A percentile compares a stretch with the other conserved stretches of the same genome.
Conservation (phyloP, 495 filamentous ascomycete genomes). For the Elasticomyces elasticus region DNA sequence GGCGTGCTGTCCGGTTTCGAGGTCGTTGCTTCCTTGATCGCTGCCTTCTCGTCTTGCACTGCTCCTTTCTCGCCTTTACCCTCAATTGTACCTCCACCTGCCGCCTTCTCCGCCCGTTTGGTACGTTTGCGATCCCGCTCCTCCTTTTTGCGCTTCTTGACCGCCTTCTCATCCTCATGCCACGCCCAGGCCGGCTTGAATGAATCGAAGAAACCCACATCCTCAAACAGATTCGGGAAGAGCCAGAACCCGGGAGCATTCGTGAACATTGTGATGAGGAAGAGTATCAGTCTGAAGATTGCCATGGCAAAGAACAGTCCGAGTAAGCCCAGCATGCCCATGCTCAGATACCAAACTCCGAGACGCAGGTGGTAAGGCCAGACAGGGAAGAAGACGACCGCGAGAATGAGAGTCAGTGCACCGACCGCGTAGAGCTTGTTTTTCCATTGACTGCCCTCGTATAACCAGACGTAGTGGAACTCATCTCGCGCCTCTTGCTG, state of each 20-base stretch:
- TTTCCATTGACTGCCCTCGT: constrained; percentile 88
- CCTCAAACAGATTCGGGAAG: constrained; percentile 96
- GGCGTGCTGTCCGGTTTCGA: constrained; percentile 8
- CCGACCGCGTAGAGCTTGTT: constrained; percentile 81
- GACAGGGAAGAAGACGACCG: constrained; percentile 87
- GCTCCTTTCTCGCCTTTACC: constrained; percentile 5
- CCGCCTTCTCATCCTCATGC: constrained; percentile 62
- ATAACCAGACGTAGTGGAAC: constrained; percentile 94
- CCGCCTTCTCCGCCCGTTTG: constrained; percentile 17
- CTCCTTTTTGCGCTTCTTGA: constrained; percentile 23
- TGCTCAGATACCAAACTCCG: constrained; percentile 95
- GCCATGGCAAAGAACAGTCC: constrained; percentile 97
- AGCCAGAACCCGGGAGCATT: constrained; percentile 87
- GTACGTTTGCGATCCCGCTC: constrained; percentile 20
- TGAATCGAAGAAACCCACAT: constrained; percentile 95
- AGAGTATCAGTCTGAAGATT: constrained; percentile 91
- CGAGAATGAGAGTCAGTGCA: constrained; percentile 70
- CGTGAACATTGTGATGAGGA: constrained; percentile 79
- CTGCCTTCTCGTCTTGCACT: background rate
- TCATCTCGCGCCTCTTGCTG: constrained; percentile 88
- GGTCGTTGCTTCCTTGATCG: background rate
- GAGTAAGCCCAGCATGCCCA: constrained; percentile 83
- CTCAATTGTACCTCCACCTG: constrained; percentile 4
- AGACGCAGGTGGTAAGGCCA: constrained; percentile 88
- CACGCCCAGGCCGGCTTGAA: constrained; percentile 96